phyloP scores from a whole-genome alignment of 768 basidiomycete genomes.

The Collybiopsis luxurians region DNA sequence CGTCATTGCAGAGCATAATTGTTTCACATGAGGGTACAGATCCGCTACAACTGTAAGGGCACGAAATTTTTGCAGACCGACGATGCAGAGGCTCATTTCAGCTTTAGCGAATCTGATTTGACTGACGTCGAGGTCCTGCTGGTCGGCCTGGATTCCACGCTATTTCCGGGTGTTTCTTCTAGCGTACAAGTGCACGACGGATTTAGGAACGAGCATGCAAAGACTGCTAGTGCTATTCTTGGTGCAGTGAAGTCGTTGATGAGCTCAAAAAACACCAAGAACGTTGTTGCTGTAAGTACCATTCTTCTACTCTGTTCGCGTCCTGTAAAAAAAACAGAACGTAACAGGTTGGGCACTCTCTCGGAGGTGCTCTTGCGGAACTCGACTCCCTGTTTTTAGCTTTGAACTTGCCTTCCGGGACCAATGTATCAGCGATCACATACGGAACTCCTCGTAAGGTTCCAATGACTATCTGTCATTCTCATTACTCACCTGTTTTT shows the following conservation, averaged over 20 bases:
- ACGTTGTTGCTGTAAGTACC: conserved; percentile 28
- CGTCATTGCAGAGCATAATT: conserved; percentile 33
- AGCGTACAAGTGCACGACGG: conserved; percentile 38
- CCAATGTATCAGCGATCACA: neutral
- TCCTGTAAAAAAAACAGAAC: too few relatives aligned
- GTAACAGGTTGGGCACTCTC: conserved; percentile 31
- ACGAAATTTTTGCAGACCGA: neutral
- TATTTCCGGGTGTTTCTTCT: conserved; percentile 40
- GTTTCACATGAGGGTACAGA: conserved; percentile 49
- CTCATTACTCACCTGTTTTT: neutral
- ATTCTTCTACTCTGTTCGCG: too few relatives aligned
- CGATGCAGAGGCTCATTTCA: too few relatives aligned
- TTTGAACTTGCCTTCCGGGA: conserved; percentile 25
- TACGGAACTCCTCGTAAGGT: conserved; percentile 7
- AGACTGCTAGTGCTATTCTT: conserved; percentile 25
- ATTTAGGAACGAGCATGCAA: conserved; percentile 37
- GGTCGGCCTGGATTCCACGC: conserved; percentile 25
- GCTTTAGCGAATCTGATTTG: conserved; percentile 31
- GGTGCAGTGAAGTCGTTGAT: conserved; percentile 29
- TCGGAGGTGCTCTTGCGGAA: conserved; percentile 31
- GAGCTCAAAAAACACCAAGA: conserved; percentile 21
- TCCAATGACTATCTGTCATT: neutral
- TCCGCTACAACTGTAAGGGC: conserved; percentile 31
- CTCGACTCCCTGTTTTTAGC: conserved; percentile 30
- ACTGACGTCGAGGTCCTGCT: conserved; percentile 34